phyloP scores from a whole-genome alignment of 2,329 filamentous ascomycete genomes.

The Talaromyces funiculosus region DNA sequence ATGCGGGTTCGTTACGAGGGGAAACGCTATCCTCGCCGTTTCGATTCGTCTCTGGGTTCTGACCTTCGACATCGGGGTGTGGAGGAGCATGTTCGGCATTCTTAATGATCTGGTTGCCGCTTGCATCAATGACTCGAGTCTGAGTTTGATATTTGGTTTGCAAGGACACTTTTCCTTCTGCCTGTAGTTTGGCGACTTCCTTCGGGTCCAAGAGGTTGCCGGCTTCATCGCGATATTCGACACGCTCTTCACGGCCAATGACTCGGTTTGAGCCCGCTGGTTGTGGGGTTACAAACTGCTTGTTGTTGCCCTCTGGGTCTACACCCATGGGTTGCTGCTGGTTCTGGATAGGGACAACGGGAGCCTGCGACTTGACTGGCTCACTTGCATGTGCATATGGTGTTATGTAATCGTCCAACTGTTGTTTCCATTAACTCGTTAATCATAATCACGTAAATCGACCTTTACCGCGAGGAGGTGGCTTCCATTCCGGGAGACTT shows the following conservation, averaged over 20 bases:
- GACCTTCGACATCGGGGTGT: conserved; percentile 54
- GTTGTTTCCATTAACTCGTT: conserved; percentile 15
- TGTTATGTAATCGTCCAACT: conserved; percentile 38
- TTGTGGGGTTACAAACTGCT: conserved; percentile 31
- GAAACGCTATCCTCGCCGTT: conserved; percentile 32
- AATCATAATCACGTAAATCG: conserved; percentile 15
- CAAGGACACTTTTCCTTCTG: conserved; percentile 86
- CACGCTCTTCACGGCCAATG: conserved; percentile 64
- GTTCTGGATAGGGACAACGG: conserved; percentile 17
- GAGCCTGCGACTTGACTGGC: conserved; percentile 19
- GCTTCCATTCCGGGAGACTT: conserved; percentile 49
- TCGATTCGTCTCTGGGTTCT: conserved; percentile 51
- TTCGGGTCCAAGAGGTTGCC: conserved; percentile 82
- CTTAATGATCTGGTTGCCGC: conserved; percentile 67
- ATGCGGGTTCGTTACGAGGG: conserved; percentile 34
- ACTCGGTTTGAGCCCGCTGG: conserved; percentile 24
- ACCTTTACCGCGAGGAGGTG: conserved; percentile 24
- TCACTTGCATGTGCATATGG: conserved; percentile 20
- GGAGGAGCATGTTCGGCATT: conserved; percentile 43
- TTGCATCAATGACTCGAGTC: conserved; percentile 72
- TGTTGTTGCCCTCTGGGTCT: conserved; percentile 21
- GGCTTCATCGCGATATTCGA: conserved; percentile 93
- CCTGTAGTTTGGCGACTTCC: conserved; percentile 66
- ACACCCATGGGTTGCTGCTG: conserved; percentile 17
- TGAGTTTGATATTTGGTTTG: conserved; percentile 94